These are phyloP conservation scores for Helotiales sp. DNA, from an alignment of 2,329 filamentous ascomycete species.

Conservation along the genomic window DNA sequence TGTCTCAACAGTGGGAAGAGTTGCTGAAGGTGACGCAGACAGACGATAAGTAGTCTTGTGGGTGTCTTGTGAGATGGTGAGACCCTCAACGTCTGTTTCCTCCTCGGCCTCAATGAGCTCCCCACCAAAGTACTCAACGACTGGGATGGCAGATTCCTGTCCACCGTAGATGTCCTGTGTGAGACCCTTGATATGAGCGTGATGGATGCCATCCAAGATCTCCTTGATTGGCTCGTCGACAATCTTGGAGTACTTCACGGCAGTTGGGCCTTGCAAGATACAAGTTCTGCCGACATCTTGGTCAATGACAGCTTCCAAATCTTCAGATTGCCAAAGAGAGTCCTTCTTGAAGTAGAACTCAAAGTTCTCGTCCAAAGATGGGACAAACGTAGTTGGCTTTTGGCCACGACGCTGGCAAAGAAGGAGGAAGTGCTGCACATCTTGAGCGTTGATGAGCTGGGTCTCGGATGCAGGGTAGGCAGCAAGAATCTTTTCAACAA, in stretches of 20 bases:
- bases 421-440: slow-evolving; percentile 94
- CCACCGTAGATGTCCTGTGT: slow-evolving; percentile 77
- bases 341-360: slow-evolving; percentile 99
- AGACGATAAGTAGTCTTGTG: slow-evolving; percentile 84
- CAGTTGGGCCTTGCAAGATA: slow-evolving; percentile 93
- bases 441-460: slow-evolving; percentile 96
- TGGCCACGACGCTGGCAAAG: slow-evolving; percentile 89
- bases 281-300: slow-evolving; percentile 96
- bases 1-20: slow-evolving; percentile 74
- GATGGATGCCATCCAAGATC: slow-evolving; percentile 88
- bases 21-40: slow-evolving; percentile 69
- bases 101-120: slow-evolving; percentile 73
- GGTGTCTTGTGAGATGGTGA: slow-evolving; percentile 78
- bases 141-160: slow-evolving; percentile 73
- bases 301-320: slow-evolving; percentile 90
- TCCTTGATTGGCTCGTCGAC: slow-evolving; percentile 94
- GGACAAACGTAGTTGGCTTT: slow-evolving; percentile 96
- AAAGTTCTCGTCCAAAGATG: slow-evolving; percentile 92
- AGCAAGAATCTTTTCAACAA: slow-evolving; percentile 76
- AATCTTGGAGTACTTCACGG: slow-evolving; percentile 84
- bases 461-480: slow-evolving; percentile 83
- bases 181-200: slow-evolving; percentile 79
- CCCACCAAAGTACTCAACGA: slow-evolving; percentile 93
- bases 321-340: slow-evolving; percentile 98
- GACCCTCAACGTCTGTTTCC: slow-evolving; percentile 78